A percentile compares a stretch with the other conserved stretches of the same genome.
phyloP scores from a whole-genome alignment of 2,329 filamentous ascomycete species.

The Ceratocystis albifundus region DNA sequence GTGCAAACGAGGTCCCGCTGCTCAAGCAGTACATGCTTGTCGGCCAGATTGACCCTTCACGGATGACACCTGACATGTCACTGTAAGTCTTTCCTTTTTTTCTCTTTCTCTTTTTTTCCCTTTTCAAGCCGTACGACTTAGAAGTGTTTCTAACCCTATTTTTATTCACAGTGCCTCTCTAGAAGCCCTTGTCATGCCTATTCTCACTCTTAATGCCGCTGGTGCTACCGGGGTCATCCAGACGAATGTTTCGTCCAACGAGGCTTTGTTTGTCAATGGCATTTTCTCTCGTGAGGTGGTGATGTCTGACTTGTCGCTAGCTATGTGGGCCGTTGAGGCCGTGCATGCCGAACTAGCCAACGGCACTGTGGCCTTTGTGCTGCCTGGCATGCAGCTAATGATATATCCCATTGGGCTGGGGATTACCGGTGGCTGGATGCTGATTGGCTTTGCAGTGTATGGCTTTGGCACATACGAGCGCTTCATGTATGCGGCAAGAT shows the following conservation, averaged over 20 bases:
- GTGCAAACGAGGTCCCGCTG: conserved; percentile 27
- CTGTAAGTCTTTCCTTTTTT: conserved; percentile 40
- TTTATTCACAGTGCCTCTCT: conserved; percentile 39
- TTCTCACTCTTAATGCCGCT: conserved; percentile 52
- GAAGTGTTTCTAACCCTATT: conserved; percentile 24
- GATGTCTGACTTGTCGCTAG: conserved; percentile 40
- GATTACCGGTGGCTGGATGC: conserved; percentile 51
- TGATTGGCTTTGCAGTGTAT: conserved; percentile 45
- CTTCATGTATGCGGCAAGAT: conserved; percentile 54
- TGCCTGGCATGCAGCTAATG: conserved; percentile 56
- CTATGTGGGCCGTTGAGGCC: conserved; percentile 40
- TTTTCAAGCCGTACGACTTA: not conserved
- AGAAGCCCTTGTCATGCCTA: conserved; percentile 54
- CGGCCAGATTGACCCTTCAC: conserved; percentile 51
- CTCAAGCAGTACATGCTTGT: conserved; percentile 57
- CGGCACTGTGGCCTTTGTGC: conserved; percentile 50
- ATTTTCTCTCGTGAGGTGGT: conserved; percentile 52
- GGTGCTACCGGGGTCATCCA: conserved; percentile 43
- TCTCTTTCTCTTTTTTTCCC: not conserved
- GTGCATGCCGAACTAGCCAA: conserved; percentile 37
- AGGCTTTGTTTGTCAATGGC: conserved; percentile 59
- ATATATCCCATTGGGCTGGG: conserved; percentile 61
- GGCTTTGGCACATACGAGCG: conserved; percentile 56
- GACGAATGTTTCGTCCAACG: conserved; percentile 56
- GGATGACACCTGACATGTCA: conserved; percentile 45